These are phyloP conservation scores for Eutrema salsugineum DNA, from an alignment of 441 rosid genomes.

Conservation along the genomic window DNA sequence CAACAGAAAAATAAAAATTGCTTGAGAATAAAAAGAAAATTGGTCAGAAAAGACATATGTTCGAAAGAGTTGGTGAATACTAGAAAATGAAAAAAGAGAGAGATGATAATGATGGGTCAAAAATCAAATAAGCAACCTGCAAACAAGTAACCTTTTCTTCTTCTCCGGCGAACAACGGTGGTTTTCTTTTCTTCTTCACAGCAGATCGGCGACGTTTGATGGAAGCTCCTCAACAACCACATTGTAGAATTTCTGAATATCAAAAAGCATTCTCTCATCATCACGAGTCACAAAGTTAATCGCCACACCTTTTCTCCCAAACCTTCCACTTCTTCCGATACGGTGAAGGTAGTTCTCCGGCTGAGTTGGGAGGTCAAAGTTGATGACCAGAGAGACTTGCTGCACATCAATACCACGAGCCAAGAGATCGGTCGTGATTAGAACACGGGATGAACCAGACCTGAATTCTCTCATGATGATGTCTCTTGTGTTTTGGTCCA, in stretches of 20 bases:
- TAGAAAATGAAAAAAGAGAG: background rate
- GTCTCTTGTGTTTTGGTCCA: conserved; percentile 82
- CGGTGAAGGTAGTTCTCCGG: conserved; percentile 88
- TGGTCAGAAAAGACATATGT: conserved; percentile 15
- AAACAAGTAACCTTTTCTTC: conserved; percentile 15
- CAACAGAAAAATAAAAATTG: conserved; percentile 1
- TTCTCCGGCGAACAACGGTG: background rate
- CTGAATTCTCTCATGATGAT: conserved; percentile 78
- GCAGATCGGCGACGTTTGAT: conserved; percentile 69
- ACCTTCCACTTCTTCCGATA: conserved; percentile 75
- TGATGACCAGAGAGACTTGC: conserved; percentile 80
- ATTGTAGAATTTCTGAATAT: conserved; percentile 75
- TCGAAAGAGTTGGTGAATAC: conserved; percentile 3
- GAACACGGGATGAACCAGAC: conserved; percentile 78
- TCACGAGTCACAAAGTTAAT: conserved; percentile 68
- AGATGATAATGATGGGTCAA: background rate
- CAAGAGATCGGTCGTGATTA: conserved; percentile 72
- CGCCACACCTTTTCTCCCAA: conserved; percentile 78
- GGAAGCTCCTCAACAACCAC: conserved; percentile 72
- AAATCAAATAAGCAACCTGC: conserved; percentile 20
- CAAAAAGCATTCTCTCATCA: conserved; percentile 71
- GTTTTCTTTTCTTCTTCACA: conserved; percentile 29
- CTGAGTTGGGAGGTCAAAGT: conserved; percentile 75
- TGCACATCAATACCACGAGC: conserved; percentile 86
- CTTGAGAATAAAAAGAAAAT: background rate